Conservation (phyloP, 2,329 filamentous ascomycete genomes). For the Tolypocladium cylindrosporum region DNA sequence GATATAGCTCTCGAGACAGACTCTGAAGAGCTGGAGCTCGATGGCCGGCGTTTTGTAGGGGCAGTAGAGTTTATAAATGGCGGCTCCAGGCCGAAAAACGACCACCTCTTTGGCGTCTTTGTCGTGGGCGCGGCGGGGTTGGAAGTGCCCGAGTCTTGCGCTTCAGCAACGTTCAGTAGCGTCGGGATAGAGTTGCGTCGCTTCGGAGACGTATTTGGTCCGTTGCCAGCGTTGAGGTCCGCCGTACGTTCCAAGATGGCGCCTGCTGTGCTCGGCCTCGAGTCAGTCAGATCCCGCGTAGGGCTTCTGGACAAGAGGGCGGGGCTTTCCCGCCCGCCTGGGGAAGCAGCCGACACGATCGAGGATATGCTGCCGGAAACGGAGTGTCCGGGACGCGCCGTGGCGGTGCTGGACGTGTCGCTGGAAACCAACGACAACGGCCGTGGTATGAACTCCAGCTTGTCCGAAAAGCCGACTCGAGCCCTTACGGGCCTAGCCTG, state of each 20-base stretch:
- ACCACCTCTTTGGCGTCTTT: slow-evolving; percentile 48
- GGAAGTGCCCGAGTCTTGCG: slow-evolving; percentile 21
- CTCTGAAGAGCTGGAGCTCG: slow-evolving; percentile 36
- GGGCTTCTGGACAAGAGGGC: slow-evolving; percentile 26
- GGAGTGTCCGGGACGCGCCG: slow-evolving; percentile 59
- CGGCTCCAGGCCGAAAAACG: slow-evolving; percentile 51
- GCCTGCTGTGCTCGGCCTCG: slow-evolving; percentile 60
- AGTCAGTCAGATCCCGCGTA: slow-evolving; percentile 33
- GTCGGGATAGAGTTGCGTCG: slow-evolving; percentile 52
- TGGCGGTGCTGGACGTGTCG: slow-evolving; percentile 70
- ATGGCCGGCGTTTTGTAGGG: slow-evolving; percentile 35
- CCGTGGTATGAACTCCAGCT: slow-evolving; percentile 71
- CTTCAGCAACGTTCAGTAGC: slow-evolving; percentile 31
- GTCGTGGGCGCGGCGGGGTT: slow-evolving; percentile 36
- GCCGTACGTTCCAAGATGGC: slow-evolving; percentile 49
- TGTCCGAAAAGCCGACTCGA: slow-evolving; percentile 76
- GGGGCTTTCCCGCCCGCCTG: slow-evolving; percentile 29
- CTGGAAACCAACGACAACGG: slow-evolving; percentile 78
- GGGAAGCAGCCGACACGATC: slow-evolving; percentile 50
- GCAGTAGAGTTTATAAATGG: slow-evolving; percentile 33
- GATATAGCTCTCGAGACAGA: slow-evolving; percentile 18
- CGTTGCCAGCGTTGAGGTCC: slow-evolving; percentile 8
- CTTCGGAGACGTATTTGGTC: slow-evolving; percentile 25
- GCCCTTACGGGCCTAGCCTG: slow-evolving; percentile 36
- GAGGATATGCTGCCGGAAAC: slow-evolving; percentile 74